A percentile compares a stretch with the other conserved stretches of the same genome.
phyloP scores from a whole-genome alignment of 2,329 filamentous ascomycete genomes.

The Thielaviopsis ethacetica region DNA sequence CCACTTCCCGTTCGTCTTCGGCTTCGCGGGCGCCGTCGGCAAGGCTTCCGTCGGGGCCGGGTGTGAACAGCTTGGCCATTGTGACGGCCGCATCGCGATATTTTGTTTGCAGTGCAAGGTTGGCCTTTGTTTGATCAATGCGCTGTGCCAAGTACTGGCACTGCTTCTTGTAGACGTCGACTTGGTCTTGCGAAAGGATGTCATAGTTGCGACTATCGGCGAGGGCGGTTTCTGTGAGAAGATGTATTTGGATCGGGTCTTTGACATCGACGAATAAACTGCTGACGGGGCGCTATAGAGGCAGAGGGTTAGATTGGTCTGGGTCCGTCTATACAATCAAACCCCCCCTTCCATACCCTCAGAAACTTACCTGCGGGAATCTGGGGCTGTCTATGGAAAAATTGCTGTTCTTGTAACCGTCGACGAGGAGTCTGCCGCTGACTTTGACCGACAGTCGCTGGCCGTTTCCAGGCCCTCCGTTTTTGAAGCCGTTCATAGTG shows the following conservation, averaged over 20 bases:
- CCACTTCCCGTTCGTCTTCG: constrained; percentile 57
- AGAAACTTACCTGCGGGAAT: constrained; percentile 6
- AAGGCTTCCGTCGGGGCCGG: constrained; percentile 34
- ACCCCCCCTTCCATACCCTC: not conserved
- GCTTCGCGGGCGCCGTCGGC: constrained; percentile 40
- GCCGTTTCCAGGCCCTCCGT: not conserved
- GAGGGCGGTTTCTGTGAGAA: constrained; percentile 86
- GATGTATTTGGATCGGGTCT: constrained; percentile 69
- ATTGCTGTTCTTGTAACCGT: constrained; percentile 6
- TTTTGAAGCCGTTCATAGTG: not conserved
- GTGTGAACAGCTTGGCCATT: constrained; percentile 62
- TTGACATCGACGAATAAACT: constrained; percentile 43
- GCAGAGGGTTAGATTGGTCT: constrained; percentile 16
- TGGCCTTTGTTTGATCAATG: constrained; percentile 68
- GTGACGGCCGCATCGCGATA: constrained; percentile 85
- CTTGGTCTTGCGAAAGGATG: constrained; percentile 78
- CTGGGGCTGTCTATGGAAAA: constrained; percentile 5
- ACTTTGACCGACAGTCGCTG: constrained; percentile 1
- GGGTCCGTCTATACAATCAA: not conserved
- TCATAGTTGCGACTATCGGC: constrained; percentile 74
- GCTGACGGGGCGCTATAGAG: constrained; percentile 34
- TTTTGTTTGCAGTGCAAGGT: constrained; percentile 79
- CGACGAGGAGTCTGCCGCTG: constrained; percentile 8
- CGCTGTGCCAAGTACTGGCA: constrained; percentile 53
- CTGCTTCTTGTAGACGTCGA: constrained; percentile 84